Evolutionary conservation across 2,329 filamentous ascomycete genomes (phyloP).

Genomic region (Thermothelomyces thermophilus): DNA sequence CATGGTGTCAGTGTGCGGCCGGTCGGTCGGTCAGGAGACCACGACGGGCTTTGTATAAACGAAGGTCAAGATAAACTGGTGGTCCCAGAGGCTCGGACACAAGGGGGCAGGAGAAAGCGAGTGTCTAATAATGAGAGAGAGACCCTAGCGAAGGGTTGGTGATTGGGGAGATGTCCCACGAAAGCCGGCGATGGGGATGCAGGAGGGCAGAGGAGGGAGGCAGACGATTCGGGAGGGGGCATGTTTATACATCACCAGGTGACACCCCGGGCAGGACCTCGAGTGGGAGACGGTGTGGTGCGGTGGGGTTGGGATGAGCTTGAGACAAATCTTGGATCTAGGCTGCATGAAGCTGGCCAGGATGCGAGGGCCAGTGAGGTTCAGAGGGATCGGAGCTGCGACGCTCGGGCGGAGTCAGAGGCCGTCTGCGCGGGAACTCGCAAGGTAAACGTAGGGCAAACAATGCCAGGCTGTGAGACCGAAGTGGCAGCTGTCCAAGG

Average conservation of each 20-base stretch:
- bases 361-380: conserved; percentile 12
- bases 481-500: conserved; percentile 7
- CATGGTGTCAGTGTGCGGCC: conserved; percentile 24
- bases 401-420: conserved; percentile 10
- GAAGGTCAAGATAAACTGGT: conserved; percentile 8
- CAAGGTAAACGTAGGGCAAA: conserved; percentile 22
- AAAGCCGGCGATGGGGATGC: conserved; percentile 19
- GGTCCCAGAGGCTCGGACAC: too few relatives aligned
- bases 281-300: background rate
- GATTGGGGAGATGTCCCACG: conserved; percentile 11
- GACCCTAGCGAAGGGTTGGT: conserved; percentile 29
- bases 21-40: too few relatives aligned
- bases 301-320: conserved; percentile 15
- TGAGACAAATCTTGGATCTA: conserved; percentile 16
- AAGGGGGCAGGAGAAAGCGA: too few relatives aligned
- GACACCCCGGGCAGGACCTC: background rate
- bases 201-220: conserved; percentile 11
- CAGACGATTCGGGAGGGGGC: conserved; percentile 13
- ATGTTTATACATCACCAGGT: conserved; percentile 22
- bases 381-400: conserved; percentile 1
- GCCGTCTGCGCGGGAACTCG: conserved; percentile 3
- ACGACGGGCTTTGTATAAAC: conserved; percentile 13
- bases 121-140: conserved; percentile 16
- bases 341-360: conserved; percentile 15
- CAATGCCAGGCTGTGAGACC: conserved; percentile 11